Evolutionary conservation across 2,329 filamentous ascomycete genomes (phyloP), one percentile per base, ranked within the genome.

Genomic region (Aspergillus sp.): DNA sequence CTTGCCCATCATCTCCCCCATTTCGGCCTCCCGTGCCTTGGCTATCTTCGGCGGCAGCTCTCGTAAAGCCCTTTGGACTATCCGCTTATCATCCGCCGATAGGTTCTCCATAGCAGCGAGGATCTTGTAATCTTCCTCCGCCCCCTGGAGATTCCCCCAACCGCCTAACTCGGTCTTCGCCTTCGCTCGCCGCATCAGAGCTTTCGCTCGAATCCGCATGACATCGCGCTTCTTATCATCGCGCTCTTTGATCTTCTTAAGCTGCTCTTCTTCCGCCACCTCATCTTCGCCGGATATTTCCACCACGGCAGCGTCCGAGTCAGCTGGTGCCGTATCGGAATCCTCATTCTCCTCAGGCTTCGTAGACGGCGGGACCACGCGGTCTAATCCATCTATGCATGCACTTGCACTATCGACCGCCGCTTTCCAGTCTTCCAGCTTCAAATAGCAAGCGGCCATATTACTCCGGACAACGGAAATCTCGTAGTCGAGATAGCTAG

Each of bases 1-100:
- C 78, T 98, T 97, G 17, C 89, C 90, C 92, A 96, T 96, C 92
- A 98, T 97, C 77, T 99, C 93, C 3, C 84, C 88, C 84, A 95
- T 91, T 76, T 99, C 95, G 65, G 83, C 84, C 69, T 96, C 89
- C 76, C 92, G 91, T 1, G 93, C 92, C 17, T 84, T 84, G 63
- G 93, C 90, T 50, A 91, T 83, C 61, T 83, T 82, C 1, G 82
- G 78, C 2, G 91, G 90, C 40, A 98, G 75, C 21, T 80, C 77
- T 14, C 80, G 75, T 58, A 96, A 79, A 65, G 91, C 88, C 27
- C 79, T 75, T 52, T 85, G 80, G 2, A 96, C 89, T 15, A 88
- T 83, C 66, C 82, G 86, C 70, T 78, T 79, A 68, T 97, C 93
- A 8, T 85, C 80, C 0, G 80, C 68, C 0, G 86, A 82, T 2